Evolutionary conservation across 495 filamentous ascomycete species (phyloP).

Genomic region (Evansstolkia leycettana): DNA sequence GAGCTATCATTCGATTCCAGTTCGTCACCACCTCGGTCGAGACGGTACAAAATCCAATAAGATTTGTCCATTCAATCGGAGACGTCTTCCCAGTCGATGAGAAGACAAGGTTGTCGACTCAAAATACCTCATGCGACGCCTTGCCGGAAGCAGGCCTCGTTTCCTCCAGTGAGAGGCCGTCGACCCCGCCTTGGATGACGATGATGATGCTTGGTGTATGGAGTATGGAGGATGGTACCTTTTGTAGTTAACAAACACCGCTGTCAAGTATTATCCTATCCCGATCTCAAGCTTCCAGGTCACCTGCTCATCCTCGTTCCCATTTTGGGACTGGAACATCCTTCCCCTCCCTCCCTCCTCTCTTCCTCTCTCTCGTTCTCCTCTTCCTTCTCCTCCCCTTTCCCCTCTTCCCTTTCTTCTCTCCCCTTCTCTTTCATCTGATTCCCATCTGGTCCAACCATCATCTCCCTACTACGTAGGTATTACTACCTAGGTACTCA

Average conservation of each 20-base stretch:
- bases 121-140: slow-evolving; percentile 1
- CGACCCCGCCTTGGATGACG: slow-evolving; percentile 1
- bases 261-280: background rate
- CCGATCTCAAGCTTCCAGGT: slow-evolving; percentile 4
- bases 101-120: too few species aligned
- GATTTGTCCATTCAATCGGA: too few species aligned
- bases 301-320: slow-evolving; percentile 22
- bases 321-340: too few species aligned
- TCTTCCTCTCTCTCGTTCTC: slow-evolving; percentile 10
- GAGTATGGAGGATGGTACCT: too few species aligned
- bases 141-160: slow-evolving; percentile 2
- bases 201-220: too few species aligned
- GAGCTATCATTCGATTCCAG: too few species aligned
- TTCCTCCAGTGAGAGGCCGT: background rate
- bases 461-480: slow-evolving; percentile 1
- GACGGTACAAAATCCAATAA: too few species aligned
- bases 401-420: slow-evolving; percentile 8
- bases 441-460: slow-evolving; percentile 4
- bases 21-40: too few species aligned
- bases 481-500: too few species aligned
- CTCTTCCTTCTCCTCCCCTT: slow-evolving; percentile 12
- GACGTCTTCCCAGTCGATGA: too few species aligned
- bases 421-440: slow-evolving; percentile 11
- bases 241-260: too few species aligned
- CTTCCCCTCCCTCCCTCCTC: background rate